Evolutionary conservation across 768 basidiomycete species (phyloP).

Genomic region (Boletus reticulatus): DNA sequence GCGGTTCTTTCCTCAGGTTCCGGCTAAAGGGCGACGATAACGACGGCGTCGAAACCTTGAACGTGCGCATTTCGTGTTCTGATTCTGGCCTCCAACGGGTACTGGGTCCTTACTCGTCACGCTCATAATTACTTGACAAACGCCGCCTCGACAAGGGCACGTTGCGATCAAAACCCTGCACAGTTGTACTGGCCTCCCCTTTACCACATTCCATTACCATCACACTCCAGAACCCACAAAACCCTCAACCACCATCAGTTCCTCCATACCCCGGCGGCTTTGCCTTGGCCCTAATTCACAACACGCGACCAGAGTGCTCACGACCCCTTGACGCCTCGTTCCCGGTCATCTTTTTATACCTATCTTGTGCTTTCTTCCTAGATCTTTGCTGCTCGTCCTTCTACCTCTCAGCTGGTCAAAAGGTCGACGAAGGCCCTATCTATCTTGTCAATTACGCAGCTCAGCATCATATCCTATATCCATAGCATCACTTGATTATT

Average conservation of each 20-base stretch:
- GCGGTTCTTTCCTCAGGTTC: constrained; percentile 6
- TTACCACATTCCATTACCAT: constrained; percentile 52
- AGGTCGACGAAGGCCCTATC: constrained; percentile 38
- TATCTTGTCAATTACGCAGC: constrained; percentile 39
- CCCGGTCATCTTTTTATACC: constrained; percentile 50
- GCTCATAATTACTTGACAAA: constrained; percentile 43
- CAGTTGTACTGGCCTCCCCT: constrained; percentile 50
- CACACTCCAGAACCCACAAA: constrained; percentile 31
- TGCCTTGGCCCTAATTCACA: constrained; percentile 31
- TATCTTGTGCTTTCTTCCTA: constrained; percentile 42
- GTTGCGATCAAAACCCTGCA: constrained; percentile 75
- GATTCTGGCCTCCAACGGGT: constrained; percentile 17
- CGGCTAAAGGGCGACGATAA: constrained; percentile 6
- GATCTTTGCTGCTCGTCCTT: constrained; percentile 40
- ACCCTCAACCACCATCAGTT: constrained; percentile 38
- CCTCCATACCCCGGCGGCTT: constrained; percentile 26
- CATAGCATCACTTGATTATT: constrained; percentile 49
- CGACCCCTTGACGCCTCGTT: constrained; percentile 54
- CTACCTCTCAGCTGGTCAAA: constrained; percentile 33
- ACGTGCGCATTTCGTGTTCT: constrained; percentile 22
- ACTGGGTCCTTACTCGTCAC: constrained; percentile 21
- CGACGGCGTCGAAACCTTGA: constrained; percentile 16
- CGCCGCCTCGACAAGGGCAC: constrained; percentile 62
- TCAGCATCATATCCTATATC: constrained; percentile 41
- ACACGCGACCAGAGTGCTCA: constrained; percentile 47